Evolutionary conservation across 2,329 filamentous ascomycete genomes (phyloP).

Genomic region (Arachnomyces sp.): DNA sequence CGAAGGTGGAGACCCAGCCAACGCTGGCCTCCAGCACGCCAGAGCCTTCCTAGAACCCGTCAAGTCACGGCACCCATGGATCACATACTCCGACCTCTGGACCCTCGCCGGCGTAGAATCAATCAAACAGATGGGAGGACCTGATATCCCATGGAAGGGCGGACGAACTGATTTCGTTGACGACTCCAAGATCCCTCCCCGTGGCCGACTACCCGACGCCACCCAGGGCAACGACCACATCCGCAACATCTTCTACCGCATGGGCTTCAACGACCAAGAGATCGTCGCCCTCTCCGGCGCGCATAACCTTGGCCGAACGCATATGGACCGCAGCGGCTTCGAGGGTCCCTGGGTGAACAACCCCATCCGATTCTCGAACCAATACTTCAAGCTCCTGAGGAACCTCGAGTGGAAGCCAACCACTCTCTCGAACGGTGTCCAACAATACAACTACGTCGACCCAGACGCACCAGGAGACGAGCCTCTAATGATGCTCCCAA

Average conservation of each 20-base stretch:
- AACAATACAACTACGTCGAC: conserved; percentile 53
- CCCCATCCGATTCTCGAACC: conserved; percentile 51
- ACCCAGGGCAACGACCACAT: conserved; percentile 48
- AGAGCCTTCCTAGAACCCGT: conserved; percentile 56
- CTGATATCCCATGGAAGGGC: conserved; percentile 47
- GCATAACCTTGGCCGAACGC: conserved; percentile 50
- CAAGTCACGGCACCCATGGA: conserved; percentile 52
- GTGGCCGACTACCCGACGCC: conserved; percentile 49
- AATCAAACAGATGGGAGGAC: conserved; percentile 53
- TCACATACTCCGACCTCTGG: conserved; percentile 59
- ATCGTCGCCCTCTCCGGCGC: conserved; percentile 51
- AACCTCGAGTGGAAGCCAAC: conserved; percentile 48
- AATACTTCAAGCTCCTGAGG: conserved; percentile 48
- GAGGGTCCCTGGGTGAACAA: conserved; percentile 53
- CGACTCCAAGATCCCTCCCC: conserved; percentile 50
- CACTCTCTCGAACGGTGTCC: conserved; percentile 43
- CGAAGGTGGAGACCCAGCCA: conserved; percentile 57
- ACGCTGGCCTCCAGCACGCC: conserved; percentile 56
- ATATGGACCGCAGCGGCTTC: conserved; percentile 49
- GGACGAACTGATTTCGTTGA: conserved; percentile 57
- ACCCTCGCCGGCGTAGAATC: conserved; percentile 53
- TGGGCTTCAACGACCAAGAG: conserved; percentile 54
- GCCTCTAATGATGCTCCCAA: conserved; percentile 59
- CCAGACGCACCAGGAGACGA: conserved; percentile 39
- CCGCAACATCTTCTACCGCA: conserved; percentile 49